Evolutionary conservation across 441 rosid species (phyloP).

Genomic region (Melastoma candidum): DNA sequence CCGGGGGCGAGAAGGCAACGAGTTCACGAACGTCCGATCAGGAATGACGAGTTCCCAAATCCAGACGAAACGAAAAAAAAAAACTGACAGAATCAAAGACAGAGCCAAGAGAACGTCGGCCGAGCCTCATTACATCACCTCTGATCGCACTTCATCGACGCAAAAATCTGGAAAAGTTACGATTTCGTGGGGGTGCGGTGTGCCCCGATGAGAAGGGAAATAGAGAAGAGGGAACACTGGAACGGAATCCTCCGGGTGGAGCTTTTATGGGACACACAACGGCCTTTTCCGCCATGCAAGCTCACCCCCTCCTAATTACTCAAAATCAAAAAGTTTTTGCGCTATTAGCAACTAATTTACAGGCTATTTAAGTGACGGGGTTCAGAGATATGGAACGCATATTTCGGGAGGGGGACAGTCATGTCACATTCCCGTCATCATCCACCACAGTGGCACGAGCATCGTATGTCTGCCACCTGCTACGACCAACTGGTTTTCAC

Average conservation of each 20-base stretch:
- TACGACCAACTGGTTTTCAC: no score
- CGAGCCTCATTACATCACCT: slow-evolving; percentile 27
- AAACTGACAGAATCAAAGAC: slow-evolving; percentile 1
- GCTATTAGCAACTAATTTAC: slow-evolving; percentile 8
- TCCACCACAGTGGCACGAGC: no score
- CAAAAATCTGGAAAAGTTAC: slow-evolving; percentile 16
- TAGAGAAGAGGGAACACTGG: slow-evolving; percentile 24
- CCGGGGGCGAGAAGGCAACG: slow-evolving; percentile 7
- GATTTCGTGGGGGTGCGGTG: slow-evolving; percentile 17
- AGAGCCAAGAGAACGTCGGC: slow-evolving; percentile 4
- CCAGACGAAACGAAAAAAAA: neutral
- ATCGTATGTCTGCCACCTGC: no score
- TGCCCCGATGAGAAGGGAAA: slow-evolving; percentile 22
- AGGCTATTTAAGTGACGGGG: slow-evolving; percentile 1
- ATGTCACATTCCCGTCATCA: no score
- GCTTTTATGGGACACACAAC: slow-evolving; percentile 36
- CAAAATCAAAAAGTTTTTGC: slow-evolving; percentile 20
- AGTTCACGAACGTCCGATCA: slow-evolving; percentile 4
- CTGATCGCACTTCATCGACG: slow-evolving; percentile 12
- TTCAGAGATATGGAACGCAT: neutral
- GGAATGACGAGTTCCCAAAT: slow-evolving; percentile 1
- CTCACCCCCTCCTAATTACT: slow-evolving; percentile 6
- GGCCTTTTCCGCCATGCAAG: slow-evolving; percentile 64
- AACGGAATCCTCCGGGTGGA: slow-evolving; percentile 50
- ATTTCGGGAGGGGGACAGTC: no score